phyloP scores from a whole-genome alignment of 73 alveolate genomes.

The Paramecium pentaurelia region DNA sequence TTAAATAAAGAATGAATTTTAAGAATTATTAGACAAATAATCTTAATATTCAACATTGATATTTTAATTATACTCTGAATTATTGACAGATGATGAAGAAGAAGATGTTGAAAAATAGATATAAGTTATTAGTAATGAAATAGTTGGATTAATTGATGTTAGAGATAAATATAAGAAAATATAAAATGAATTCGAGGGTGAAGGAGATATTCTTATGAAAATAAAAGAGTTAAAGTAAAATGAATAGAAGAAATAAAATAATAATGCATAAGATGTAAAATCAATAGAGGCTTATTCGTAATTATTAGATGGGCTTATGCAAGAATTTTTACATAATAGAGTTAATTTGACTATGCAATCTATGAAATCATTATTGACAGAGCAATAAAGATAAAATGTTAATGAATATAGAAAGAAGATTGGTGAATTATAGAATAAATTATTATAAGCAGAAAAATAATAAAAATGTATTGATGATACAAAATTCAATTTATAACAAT shows the following conservation, averaged over 20 bases:
- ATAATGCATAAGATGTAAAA: neutral
- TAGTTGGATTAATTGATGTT: neutral
- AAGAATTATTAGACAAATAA: neutral
- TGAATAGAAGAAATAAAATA: neutral
- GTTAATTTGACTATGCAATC: conserved; percentile 41
- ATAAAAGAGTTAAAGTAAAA: neutral
- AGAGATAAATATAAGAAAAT: neutral
- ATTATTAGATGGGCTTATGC: neutral
- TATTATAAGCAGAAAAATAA: conserved; percentile 1
- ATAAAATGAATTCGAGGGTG: neutral
- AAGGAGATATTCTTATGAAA: neutral
- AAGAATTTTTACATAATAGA: conserved; percentile 23
- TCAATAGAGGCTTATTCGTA: neutral
- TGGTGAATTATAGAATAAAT: conserved; percentile 23
- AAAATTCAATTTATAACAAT: conserved; percentile 25
- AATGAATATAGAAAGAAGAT: conserved; percentile 25
- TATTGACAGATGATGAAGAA: neutral
- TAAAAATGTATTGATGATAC: conserved; percentile 21
- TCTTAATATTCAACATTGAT: neutral
- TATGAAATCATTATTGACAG: conserved; percentile 16
- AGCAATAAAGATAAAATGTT: neutral
- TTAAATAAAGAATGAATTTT: neutral
- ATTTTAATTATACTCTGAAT: neutral
- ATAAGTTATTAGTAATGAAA: neutral
- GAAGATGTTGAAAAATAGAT: neutral